Base-by-base conservation (phyloP, 2,329 filamentous ascomycete species). In the Fusarium buharicum region DNA sequence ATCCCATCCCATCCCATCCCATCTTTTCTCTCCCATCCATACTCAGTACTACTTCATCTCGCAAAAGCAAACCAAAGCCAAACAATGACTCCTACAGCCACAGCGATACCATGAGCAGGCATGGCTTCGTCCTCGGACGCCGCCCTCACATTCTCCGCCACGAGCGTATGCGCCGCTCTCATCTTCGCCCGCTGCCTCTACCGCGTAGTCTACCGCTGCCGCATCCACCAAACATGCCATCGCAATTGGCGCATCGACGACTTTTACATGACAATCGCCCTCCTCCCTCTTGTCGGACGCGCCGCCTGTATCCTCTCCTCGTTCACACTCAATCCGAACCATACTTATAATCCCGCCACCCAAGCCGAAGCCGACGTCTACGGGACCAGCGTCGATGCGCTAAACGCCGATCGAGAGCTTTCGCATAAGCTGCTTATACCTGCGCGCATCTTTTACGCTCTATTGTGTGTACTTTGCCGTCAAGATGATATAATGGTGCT, bases 231-330 rank as follows among this genome's bases (percentile, higher is more conserved):
- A 11, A 64, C 66, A 20, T 74, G 72, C 54, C 72, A 74, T 45
- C 70, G 72, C 1, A 66, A 46, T 16, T 74, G 72, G 72, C 72
- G 70, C 55, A 61, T 63, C 59, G 72, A 74, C 55, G 72, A 74
- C 43, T 66, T 70, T 28, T 74, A 73, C 64, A 73, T 74, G 70
- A 71, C 70, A 14, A 59, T 74, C 8, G 71, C 72, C 5, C 61
- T 74, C 6, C 38, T 74, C 1, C 72, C 72, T 13, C 70, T 74
- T 16, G 50, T 72, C 53, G 71, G 56, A 5, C 71, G 72, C 17
- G 68, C 70, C 1, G 12, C 58, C 11, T 68, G 67, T 36, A 73
- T 74, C 40, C 14, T 57, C 2, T 7, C 59, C 6, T 69, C 62
- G 27, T 74, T 73, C 37, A 11, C 46, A 4, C 70, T 74, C 28